Evolutionary conservation across 2,329 filamentous ascomycete species (phyloP), one percentile per base, ranked within the genome.

Genomic region (Triangularia verruculosa): DNA sequence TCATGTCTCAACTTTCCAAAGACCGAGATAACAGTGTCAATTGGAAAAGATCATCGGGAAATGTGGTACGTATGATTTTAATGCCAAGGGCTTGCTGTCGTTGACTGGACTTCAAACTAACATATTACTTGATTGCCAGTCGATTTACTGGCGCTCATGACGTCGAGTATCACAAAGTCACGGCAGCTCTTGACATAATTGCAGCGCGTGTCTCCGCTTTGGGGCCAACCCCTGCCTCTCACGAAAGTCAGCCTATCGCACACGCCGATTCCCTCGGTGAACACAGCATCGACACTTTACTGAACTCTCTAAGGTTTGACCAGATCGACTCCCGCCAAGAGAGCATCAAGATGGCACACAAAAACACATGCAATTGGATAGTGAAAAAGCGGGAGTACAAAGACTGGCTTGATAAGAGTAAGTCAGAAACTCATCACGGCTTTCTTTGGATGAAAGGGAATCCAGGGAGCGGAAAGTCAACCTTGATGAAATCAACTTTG

Each of bases 401-500:
- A 17, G 32, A 59, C 17, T 70, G 68, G 68, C 63, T 52, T 13
- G 51, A 67, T 12, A 43, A 51, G 0, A 9, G 20, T 4, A 57
- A 63, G 57, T 61, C 57, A 6, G 0, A 56, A 63, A 22, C 70
- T 58, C 17, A 39, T 59, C 65, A 71, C 57, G 76, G 77, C 4
- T 75, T 80, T 43, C 65, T 82, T 1, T 81, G 78, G 78, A 77
- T 82, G 64, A 78, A 76, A 58, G 78, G 78, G 1, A 77, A 79
- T 13, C 76, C 78, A 11, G 78, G 76, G 11, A 71, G 73, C 1
- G 78, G 78, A 2, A 80, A 80, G 63, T 79, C 77, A 11, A 81
- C 77, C 0, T 61, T 82, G 27, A 80, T 80, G 75, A 80, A 78
- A 57, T 76, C 74, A 30, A 64, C 68, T 22, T 69, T 71, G 6